These are phyloP conservation scores for Daldinia loculata DNA, from an alignment of 495 filamentous ascomycete genomes.

Conservation along the genomic window DNA sequence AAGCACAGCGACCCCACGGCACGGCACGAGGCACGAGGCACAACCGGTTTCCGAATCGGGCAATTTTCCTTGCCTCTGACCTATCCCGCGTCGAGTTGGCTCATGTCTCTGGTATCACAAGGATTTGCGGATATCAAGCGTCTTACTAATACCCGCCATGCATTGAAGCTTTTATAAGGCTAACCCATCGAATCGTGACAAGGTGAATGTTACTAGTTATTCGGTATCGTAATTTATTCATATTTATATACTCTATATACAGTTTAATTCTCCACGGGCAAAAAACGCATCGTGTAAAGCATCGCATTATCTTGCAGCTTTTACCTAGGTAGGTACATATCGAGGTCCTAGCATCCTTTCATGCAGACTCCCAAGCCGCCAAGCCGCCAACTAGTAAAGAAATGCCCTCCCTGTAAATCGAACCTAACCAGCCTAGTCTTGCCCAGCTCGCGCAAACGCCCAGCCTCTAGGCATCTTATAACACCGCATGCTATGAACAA, in stretches of 20 bases:
- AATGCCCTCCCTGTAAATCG: slow-evolving; percentile 18
- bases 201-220: not conserved
- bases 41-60: slow-evolving; percentile 26
- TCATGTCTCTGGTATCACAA: not conserved
- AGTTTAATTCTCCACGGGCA: not conserved
- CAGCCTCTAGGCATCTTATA: slow-evolving; percentile 24
- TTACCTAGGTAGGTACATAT: not conserved
- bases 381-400: slow-evolving; percentile 2
- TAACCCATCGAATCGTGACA: not conserved
- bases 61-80: slow-evolving; percentile 21
- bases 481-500: slow-evolving; percentile 26
- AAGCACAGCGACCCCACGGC: not conserved
- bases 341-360: not conserved
- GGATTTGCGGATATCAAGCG: not conserved
- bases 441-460: slow-evolving; percentile 34
- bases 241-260: slow-evolving; percentile 16
- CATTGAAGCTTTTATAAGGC: not conserved
- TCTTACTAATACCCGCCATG: slow-evolving; percentile 13
- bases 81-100: slow-evolving; percentile 29
- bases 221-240: slow-evolving; percentile 4
- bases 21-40: slow-evolving; percentile 5
- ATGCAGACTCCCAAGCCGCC: slow-evolving; percentile 26
- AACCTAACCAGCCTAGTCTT: slow-evolving; percentile 8
- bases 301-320: slow-evolving; percentile 1
- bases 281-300: slow-evolving; percentile 6